Conservation (phyloP, 257 asterid genomes). For the Solanum virginianum region DNA sequence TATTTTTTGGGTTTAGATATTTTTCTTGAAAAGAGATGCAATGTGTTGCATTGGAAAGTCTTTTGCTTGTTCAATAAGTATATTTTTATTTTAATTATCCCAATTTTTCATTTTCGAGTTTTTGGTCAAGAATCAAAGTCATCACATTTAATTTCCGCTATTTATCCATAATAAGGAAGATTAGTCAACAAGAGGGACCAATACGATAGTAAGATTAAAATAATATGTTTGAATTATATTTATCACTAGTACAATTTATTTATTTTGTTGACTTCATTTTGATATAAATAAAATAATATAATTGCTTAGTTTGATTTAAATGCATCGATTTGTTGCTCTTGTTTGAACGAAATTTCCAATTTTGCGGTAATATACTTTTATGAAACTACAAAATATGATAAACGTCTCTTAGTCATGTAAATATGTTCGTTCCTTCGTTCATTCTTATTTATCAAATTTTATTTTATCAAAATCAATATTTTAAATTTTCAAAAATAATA, state of each 20-base stretch:
- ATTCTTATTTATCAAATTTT: neutral
- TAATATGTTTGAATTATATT: neutral
- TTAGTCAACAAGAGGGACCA: neutral
- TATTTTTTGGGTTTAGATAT: too few species aligned
- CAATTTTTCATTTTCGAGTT: neutral
- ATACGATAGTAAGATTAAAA: neutral
- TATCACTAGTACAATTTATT: neutral
- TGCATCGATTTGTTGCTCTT: neutral
- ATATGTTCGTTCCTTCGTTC: neutral
- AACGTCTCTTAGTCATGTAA: neutral
- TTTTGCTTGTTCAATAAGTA: too few species aligned
- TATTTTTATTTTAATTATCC: neutral
- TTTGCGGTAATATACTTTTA: neutral
- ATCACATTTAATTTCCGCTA: neutral
- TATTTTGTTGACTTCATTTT: neutral
- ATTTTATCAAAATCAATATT: rapidly evolving
- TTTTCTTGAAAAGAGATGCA: neutral
- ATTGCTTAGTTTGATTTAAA: neutral
- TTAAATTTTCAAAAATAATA: too few species aligned
- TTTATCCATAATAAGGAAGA: neutral
- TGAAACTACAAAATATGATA: neutral
- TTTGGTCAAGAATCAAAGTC: neutral
- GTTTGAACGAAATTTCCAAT: neutral
- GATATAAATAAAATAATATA: neutral
- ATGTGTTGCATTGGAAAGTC: neutral